Base-by-base conservation (phyloP, 2,329 filamentous ascomycete species). In the Drechslera avenae region DNA sequence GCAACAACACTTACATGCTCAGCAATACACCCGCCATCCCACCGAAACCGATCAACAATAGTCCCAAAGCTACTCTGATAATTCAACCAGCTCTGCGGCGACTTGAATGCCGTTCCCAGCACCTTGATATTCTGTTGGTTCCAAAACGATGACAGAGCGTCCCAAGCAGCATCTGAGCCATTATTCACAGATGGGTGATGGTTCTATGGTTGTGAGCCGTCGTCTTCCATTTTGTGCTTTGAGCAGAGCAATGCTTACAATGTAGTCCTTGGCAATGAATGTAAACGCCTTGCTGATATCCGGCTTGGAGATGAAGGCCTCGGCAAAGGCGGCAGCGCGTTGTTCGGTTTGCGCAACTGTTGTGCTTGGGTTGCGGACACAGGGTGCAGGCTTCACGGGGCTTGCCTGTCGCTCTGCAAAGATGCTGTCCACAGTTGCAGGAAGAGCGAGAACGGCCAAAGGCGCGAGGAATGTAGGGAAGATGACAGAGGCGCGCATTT, bases 21-120 rank as follows among this genome's bases (percentile, higher is more conserved):
- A 55, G 52, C 67, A 40, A 71, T 69, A 35, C 68, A 71, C 7
- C 64, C 66, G 13, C 50, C 60, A 49, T 68, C 67, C 67, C 66
- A 69, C 9, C 67, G 42, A 52, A 57, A 71, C 14, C 66, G 54
- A 55, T 69, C 68, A 12, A 71, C 61, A 5, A 69, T 45, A 28
- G 56, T 54, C 3, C 65, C 64, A 56, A 67, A 67, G 6, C 45
- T 33, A 2, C 35, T 57, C 12, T 47, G 37, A 23, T 71, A 69
- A 14, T 69, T 63, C 48, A 71, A 37, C 65, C 66, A 69, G 18
- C 67, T 57, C 42, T 63, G 59, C 1, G 54, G 52, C 10, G 33
- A 17, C 39, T 60, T 57, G 52, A 66, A 68, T 8, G 54, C 48
- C 3, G 60, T 66, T 5, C 62, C 46, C 6, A 68, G 12, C 10